These are phyloP conservation scores for Chimonanthus praecox DNA, from an alignment of 164 flowering plant species.

Conservation along the genomic window DNA sequence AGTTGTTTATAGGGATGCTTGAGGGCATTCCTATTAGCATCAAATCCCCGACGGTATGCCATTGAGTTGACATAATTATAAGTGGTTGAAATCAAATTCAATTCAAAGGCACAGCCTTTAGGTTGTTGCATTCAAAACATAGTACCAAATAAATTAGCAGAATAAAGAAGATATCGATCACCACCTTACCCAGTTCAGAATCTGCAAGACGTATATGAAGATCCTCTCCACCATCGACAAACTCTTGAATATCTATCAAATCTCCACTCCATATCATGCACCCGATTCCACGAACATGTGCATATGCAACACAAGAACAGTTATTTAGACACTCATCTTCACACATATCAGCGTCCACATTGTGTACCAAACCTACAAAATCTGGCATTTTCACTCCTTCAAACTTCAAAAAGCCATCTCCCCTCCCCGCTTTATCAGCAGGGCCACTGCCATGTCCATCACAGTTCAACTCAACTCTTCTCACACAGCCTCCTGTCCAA, in stretches of 20 bases:
- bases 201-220: not conserved
- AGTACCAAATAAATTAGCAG: not conserved
- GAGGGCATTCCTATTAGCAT: not conserved
- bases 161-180: not conserved
- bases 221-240: not conserved
- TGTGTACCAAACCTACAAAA: not conserved
- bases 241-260: constrained; percentile 10
- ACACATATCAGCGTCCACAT: not conserved
- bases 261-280: constrained; percentile 8
- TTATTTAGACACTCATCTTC: not conserved
- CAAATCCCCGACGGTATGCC: not conserved
- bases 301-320: constrained; percentile 7
- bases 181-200: not conserved
- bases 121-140: not conserved
- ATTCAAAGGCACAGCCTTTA: not conserved
- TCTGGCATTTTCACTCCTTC: not conserved
- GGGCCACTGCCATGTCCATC: not conserved
- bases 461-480: not conserved
- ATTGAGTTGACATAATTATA: not conserved
- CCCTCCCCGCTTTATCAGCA: not conserved
- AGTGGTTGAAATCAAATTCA: not conserved
- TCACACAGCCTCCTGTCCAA: constrained; percentile 6
- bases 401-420: not conserved
- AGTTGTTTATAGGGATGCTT: not conserved
- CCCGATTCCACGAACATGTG: not conserved